phyloP scores from a whole-genome alignment of 805 yeast genomes.

The Yarrowia sp. region DNA sequence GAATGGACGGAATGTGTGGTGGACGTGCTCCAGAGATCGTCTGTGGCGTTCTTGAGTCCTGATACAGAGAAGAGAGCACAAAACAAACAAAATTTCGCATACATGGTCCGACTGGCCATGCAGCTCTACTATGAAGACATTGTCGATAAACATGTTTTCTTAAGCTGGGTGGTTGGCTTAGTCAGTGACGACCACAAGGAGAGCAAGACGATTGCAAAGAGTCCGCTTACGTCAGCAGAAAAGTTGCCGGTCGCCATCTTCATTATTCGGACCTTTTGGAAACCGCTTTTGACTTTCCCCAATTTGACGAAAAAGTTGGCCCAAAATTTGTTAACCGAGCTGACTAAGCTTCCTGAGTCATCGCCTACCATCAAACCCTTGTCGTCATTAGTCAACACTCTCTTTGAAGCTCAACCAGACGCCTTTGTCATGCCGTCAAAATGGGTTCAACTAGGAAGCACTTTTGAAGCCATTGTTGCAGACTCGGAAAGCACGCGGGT shows the following conservation, averaged over 20 bases:
- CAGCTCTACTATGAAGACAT: constrained; percentile 68
- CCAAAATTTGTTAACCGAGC: constrained; percentile 40
- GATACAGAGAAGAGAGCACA: constrained; percentile 36
- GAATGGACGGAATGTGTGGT: constrained; percentile 90
- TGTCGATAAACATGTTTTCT: constrained; percentile 58
- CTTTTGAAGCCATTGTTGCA: constrained; percentile 31
- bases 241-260: constrained; percentile 51
- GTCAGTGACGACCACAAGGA: not conserved
- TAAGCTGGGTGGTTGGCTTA: constrained; percentile 59
- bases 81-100: constrained; percentile 43
- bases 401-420: constrained; percentile 33
- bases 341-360: not conserved
- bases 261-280: constrained; percentile 68
- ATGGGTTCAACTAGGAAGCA: constrained; percentile 36
- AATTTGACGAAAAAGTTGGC: constrained; percentile 63
- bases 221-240: constrained; percentile 32
- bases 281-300: constrained; percentile 52
- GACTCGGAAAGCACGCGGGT: constrained; percentile 30
- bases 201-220: constrained; percentile 28
- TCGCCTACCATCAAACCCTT: constrained; percentile 29
- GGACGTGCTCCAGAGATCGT: constrained; percentile 52
- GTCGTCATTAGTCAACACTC: constrained; percentile 32
- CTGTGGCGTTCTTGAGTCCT: constrained; percentile 44
- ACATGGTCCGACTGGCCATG: constrained; percentile 57
- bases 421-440: constrained; percentile 39